Conservation (phyloP, 2,329 filamentous ascomycete species). For the Fusarium albosuccineum region DNA sequence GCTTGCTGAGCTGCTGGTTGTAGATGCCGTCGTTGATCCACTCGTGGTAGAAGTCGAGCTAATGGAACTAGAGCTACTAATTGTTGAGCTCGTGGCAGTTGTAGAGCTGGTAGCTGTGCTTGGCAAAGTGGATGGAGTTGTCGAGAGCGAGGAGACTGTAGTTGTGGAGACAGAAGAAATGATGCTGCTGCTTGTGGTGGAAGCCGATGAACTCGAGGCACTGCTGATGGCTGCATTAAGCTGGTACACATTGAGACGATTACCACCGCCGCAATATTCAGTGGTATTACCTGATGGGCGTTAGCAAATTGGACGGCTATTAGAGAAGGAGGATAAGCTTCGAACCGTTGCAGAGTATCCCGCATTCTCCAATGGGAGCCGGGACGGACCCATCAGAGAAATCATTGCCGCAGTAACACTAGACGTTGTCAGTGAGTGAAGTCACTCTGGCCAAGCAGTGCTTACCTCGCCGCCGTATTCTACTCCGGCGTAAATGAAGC, state of each 20-base stretch:
- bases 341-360: constrained; percentile 52
- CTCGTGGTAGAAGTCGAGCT: background rate
- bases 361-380: constrained; percentile 50
- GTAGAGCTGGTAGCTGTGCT: background rate
- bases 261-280: constrained; percentile 53
- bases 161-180: background rate
- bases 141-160: background rate
- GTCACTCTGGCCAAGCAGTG: fast-evolving
- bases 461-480: constrained; percentile 56
- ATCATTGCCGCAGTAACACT: constrained; percentile 55
- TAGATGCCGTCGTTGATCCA: background rate
- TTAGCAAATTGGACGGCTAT: constrained; percentile 3
- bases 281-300: constrained; percentile 47
- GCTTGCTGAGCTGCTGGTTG: background rate
- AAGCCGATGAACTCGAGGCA: constrained; percentile 5
- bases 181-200: background rate
- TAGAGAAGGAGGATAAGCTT: background rate
- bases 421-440: background rate
- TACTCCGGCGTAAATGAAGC: constrained; percentile 51
- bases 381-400: constrained; percentile 47
- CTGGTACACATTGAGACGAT: constrained; percentile 54
- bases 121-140: background rate
- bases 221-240: constrained; percentile 27
- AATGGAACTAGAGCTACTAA: background rate
- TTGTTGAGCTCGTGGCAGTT: background rate